Evolutionary conservation across 441 rosid species (phyloP).

Genomic region (Theobroma grandiflorum): DNA sequence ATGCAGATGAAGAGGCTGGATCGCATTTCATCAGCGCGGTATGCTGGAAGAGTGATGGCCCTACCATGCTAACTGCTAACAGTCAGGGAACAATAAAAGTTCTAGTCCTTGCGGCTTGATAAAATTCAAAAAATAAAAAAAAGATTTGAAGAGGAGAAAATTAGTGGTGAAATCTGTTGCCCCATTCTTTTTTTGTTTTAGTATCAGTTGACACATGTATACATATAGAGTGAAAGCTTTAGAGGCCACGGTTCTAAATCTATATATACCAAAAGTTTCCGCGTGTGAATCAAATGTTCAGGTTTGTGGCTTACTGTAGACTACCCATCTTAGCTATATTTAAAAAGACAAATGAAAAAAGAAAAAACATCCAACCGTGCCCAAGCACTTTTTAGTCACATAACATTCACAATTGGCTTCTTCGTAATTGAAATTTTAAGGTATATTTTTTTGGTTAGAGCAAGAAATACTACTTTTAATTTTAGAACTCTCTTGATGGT

Average conservation of each 20-base stretch:
- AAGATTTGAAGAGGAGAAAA: too few species aligned
- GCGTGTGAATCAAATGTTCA: not conserved
- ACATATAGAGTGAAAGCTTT: not conserved
- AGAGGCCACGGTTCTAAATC: not conserved
- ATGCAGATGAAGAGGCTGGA: constrained; percentile 84
- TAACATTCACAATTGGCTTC: too few species aligned
- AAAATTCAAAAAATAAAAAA: too few species aligned
- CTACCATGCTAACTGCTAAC: constrained; percentile 91
- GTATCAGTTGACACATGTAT: not conserved
- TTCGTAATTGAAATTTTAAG: too few species aligned
- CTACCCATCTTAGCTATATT: not conserved
- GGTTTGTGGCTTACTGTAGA: not conserved
- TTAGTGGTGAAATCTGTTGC: not conserved
- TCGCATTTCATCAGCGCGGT: constrained; percentile 97
- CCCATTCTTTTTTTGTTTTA: not conserved
- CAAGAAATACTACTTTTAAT: too few species aligned
- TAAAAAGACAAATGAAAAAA: too few species aligned
- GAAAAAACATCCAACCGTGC: too few species aligned
- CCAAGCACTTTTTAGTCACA: too few species aligned
- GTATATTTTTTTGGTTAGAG: too few species aligned
- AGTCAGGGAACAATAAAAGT: constrained; percentile 99
- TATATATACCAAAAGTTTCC: not conserved
- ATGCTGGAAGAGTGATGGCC: constrained; percentile 91
- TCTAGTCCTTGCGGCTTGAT: constrained; percentile 82
- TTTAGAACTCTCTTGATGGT: too few species aligned